Evolutionary conservation across 306 rosid species (phyloP).

Genomic region (Betula pendula): DNA sequence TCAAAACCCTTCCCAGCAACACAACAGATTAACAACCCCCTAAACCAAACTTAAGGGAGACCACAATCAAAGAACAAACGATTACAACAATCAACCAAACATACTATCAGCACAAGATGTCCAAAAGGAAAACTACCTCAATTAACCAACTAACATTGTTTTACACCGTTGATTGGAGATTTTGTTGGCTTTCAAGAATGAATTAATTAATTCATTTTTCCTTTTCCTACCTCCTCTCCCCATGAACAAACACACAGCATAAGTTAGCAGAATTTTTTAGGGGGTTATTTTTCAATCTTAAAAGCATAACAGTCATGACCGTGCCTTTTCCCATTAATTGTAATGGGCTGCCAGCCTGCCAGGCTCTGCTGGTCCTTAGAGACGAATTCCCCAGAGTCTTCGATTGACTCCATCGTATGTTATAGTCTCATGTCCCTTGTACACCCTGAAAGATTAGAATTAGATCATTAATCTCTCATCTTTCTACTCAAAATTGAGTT

Average conservation of each 20-base stretch:
- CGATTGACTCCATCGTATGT: slow-evolving; percentile 92
- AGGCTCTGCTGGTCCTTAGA: slow-evolving; percentile 75
- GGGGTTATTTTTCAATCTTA: background rate
- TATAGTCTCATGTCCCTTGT: slow-evolving; percentile 95
- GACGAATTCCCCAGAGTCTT: slow-evolving; percentile 83
- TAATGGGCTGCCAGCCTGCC: slow-evolving; percentile 71
- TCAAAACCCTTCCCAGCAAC: too few species aligned
- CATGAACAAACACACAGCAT: background rate
- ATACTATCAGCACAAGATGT: too few species aligned
- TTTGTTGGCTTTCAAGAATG: background rate
- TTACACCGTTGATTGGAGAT: background rate
- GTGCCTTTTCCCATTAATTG: slow-evolving; percentile 69
- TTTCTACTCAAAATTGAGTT: slow-evolving; percentile 25
- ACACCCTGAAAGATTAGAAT: slow-evolving; percentile 63
- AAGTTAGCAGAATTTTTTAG: background rate
- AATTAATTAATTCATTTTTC: background rate
- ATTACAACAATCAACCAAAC: too few species aligned
- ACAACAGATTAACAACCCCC: too few species aligned
- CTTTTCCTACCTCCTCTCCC: background rate
- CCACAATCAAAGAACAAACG: too few species aligned
- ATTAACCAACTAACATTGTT: background rate
- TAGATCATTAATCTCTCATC: slow-evolving; percentile 17
- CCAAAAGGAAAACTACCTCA: background rate
- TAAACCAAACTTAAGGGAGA: too few species aligned
- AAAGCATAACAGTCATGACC: background rate